These are phyloP conservation scores for Fusarium domesticum DNA, from an alignment of 2,329 filamentous ascomycete genomes.

Conservation along the genomic window DNA sequence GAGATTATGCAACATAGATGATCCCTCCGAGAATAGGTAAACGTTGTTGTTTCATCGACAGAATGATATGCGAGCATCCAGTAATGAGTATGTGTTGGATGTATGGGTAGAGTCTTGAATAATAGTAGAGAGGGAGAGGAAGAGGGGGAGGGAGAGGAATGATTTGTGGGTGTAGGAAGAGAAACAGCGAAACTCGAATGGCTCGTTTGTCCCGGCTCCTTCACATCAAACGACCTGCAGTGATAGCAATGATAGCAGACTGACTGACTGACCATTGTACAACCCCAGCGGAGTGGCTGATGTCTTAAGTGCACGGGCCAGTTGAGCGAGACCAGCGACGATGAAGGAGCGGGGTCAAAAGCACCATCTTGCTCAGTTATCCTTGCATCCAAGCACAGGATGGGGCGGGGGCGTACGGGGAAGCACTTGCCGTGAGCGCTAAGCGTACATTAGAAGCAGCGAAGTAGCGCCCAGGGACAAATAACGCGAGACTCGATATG, in stretches of 20 bases:
- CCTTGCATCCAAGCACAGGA: too few species aligned
- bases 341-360: constrained; percentile 20
- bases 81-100: background rate
- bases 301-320: constrained; percentile 19
- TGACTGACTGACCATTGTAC: background rate
- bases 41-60: background rate
- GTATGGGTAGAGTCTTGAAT: background rate
- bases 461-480: too few species aligned
- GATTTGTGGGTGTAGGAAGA: background rate
- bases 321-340: constrained; percentile 6
- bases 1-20: background rate
- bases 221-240: background rate
- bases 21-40: background rate
- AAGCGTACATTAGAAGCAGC: background rate
- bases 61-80: background rate
- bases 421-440: background rate
- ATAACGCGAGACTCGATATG: too few species aligned
- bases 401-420: background rate
- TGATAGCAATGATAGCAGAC: background rate
- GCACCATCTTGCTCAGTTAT: constrained; percentile 6
- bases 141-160: background rate
- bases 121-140: background rate
- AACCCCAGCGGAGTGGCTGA: constrained; percentile 12
- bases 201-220: too few species aligned
- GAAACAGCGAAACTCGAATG: background rate